Conservation (phyloP, 208 protist genomes). For the Leishmania arabica region DNA sequence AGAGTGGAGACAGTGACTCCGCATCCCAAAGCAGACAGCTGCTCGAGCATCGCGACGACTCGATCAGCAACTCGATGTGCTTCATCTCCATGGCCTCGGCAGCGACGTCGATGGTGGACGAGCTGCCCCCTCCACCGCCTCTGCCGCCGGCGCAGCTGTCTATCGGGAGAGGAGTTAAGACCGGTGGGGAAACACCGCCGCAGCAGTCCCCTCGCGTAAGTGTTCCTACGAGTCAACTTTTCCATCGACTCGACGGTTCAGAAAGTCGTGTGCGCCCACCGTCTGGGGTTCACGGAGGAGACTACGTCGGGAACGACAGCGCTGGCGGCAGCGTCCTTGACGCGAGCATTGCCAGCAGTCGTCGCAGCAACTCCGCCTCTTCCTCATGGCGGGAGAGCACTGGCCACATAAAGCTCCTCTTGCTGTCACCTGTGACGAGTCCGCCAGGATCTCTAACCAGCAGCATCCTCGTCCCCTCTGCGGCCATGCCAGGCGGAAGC, state of each 20-base stretch:
- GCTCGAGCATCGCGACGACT: neutral
- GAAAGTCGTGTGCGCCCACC: neutral
- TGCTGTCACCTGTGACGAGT: neutral
- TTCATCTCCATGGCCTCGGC: slow-evolving; percentile 10
- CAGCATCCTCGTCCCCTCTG: neutral
- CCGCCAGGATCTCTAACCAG: neutral
- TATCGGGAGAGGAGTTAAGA: neutral
- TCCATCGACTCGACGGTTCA: neutral
- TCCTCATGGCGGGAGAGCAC: neutral
- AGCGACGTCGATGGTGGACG: slow-evolving; percentile 6
- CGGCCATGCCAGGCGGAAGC: neutral
- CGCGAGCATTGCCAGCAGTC: neutral
- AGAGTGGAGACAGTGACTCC: neutral
- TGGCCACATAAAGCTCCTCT: neutral
- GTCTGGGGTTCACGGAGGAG: neutral
- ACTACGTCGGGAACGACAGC: neutral
- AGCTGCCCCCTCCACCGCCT: slow-evolving; percentile 17
- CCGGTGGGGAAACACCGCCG: neutral
- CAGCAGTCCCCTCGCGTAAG: neutral
- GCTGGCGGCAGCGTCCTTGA: neutral
- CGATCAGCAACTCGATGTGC: neutral
- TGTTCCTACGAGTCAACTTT: neutral
- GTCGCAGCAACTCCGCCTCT: neutral
- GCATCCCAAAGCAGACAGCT: neutral
- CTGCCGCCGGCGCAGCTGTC: slow-evolving; percentile 15